These are phyloP conservation scores for Aspergillus coremiiformis DNA, from an alignment of 495 filamentous ascomycete genomes.

Conservation along the genomic window DNA sequence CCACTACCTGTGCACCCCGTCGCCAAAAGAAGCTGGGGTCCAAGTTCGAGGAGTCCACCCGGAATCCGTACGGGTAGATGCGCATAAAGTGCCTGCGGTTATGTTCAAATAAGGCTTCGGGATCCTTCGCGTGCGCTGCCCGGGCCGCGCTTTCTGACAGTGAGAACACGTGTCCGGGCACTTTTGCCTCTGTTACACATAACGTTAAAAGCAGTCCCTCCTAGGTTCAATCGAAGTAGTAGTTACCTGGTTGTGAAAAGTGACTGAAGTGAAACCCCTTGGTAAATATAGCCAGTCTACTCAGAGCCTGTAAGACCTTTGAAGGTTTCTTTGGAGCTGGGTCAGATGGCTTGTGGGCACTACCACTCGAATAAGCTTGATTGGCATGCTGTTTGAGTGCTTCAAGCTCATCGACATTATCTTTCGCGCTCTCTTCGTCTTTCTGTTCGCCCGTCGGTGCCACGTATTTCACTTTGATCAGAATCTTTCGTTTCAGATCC, in stretches of 20 bases:
- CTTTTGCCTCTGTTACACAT: slow-evolving; percentile 46
- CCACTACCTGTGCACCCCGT: slow-evolving; percentile 84
- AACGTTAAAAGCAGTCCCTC: slow-evolving; percentile 1
- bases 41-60: slow-evolving; percentile 77
- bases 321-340: slow-evolving; percentile 42
- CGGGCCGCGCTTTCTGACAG: slow-evolving; percentile 73
- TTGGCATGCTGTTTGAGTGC: background rate
- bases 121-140: slow-evolving; percentile 56
- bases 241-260: slow-evolving; percentile 49
- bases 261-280: slow-evolving; percentile 70
- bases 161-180: slow-evolving; percentile 81
- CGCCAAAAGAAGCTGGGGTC: slow-evolving; percentile 82
- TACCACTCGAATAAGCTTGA: background rate
- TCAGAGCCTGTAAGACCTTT: slow-evolving; percentile 70
- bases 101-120: slow-evolving; percentile 63
- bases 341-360: slow-evolving; percentile 8
- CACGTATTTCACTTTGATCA: slow-evolving; percentile 83
- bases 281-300: slow-evolving; percentile 73
- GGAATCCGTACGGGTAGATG: slow-evolving; percentile 75
- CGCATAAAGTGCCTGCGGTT: slow-evolving; percentile 83
- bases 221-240: background rate
- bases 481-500: slow-evolving; percentile 65
- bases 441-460: slow-evolving; percentile 25
- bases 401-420: slow-evolving; percentile 13
- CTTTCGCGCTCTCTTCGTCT: slow-evolving; percentile 20